Conservation (phyloP, 1,284 basidiomycete species). For the Ustilago nuda region DNA sequence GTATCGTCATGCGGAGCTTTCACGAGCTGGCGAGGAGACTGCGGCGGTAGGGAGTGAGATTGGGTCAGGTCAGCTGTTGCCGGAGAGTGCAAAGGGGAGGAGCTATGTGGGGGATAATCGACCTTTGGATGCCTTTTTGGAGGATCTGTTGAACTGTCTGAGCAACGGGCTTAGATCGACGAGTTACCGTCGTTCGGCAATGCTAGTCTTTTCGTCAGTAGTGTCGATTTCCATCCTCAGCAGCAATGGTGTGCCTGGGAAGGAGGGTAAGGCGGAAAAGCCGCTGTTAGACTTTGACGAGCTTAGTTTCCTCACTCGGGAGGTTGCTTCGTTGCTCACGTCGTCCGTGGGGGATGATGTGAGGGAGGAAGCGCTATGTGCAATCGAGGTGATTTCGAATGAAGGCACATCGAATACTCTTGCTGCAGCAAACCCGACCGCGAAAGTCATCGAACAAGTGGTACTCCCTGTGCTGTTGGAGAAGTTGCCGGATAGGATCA, state of each 20-base stretch:
- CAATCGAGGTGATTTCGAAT: constrained; percentile 71
- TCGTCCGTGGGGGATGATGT: constrained; percentile 74
- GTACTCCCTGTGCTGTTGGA: constrained; percentile 59
- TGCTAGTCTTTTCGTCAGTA: constrained; percentile 56
- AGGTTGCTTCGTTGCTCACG: constrained; percentile 78
- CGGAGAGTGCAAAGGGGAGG: constrained; percentile 23
- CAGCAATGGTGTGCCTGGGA: constrained; percentile 6
- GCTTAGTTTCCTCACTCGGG: constrained; percentile 81
- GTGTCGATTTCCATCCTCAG: constrained; percentile 53
- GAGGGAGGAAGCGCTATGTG: constrained; percentile 60
- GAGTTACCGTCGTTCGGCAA: constrained; percentile 47
- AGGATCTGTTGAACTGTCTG: constrained; percentile 55
- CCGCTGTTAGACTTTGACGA: constrained; percentile 79
- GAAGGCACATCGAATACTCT: constrained; percentile 79
- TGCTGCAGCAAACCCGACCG: constrained; percentile 76
- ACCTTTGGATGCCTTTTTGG: constrained; percentile 57
- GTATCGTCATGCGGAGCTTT: constrained; percentile 36
- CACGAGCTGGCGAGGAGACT: constrained; percentile 11
- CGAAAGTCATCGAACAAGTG: constrained; percentile 79
- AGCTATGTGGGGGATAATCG: constrained; percentile 54
- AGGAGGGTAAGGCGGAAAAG: constrained; percentile 7
- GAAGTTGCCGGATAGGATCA: constrained; percentile 49
- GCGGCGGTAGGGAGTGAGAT: constrained; percentile 9
- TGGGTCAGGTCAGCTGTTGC: constrained; percentile 36
- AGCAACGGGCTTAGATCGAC: constrained; percentile 55